Percentiles rank a stretch among this genome's conserved stretches.
These are phyloP conservation scores for Brassica rapa DNA, from an alignment of 345 rosid genomes.

Conservation along the genomic window DNA sequence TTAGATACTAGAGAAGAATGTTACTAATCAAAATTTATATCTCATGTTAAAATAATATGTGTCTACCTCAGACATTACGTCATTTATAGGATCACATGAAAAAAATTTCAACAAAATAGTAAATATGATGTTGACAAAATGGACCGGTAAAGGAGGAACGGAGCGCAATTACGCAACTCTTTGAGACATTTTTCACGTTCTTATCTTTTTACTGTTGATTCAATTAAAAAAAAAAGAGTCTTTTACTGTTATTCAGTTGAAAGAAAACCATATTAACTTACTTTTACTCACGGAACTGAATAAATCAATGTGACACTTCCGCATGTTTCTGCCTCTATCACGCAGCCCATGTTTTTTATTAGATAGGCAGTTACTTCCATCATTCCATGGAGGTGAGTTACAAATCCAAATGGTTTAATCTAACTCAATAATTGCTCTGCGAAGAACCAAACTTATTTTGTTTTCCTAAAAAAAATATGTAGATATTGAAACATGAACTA, in stretches of 20 bases:
- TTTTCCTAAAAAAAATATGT: background rate
- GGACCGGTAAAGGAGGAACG: constrained; percentile 8
- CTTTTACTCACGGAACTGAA: background rate
- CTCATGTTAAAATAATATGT: background rate
- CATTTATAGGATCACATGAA: constrained; percentile 2
- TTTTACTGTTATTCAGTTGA: background rate
- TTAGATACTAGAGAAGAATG: background rate
- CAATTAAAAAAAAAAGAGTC: constrained; percentile 10
- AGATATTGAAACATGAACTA: background rate
- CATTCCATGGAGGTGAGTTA: background rate
- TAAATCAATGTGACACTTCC: background rate
- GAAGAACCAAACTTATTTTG: background rate
- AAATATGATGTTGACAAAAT: constrained; percentile 28
- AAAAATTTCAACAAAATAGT: constrained; percentile 11
- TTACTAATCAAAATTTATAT: background rate
- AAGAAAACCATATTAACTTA: background rate
- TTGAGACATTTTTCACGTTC: constrained; percentile 9
- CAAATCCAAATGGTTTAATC: background rate
- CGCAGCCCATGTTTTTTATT: constrained; percentile 22
- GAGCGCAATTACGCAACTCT: constrained; percentile 33
- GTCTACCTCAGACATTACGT: constrained; percentile 27
- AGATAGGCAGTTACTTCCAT: background rate
- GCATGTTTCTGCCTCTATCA: constrained; percentile 6
- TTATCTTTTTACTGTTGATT: constrained; percentile 13
- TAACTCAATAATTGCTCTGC: constrained; percentile 6